A percentile compares a stretch with the other conserved stretches of the same genome.
Evolutionary conservation across 2,329 filamentous ascomycete species (phyloP).

Genomic region (Trichophyton verrucosum): DNA sequence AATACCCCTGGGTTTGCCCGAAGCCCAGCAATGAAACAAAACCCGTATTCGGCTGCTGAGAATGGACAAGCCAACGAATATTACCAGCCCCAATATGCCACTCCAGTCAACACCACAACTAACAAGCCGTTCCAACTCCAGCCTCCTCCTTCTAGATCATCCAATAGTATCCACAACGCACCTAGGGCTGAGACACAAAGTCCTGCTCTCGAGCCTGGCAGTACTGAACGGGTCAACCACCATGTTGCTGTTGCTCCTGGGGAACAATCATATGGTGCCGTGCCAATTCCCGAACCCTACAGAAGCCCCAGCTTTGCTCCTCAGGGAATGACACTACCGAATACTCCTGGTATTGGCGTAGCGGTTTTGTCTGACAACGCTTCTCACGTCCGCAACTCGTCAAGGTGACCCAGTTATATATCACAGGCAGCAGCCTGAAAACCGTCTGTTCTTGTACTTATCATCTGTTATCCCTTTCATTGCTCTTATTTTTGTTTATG

Average conservation of each 20-base stretch:
- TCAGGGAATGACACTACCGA: constrained; percentile 2
- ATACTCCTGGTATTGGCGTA: background rate
- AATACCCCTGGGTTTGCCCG: constrained; percentile 84
- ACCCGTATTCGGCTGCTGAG: constrained; percentile 40
- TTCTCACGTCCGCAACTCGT: background rate
- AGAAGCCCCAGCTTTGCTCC: constrained; percentile 35
- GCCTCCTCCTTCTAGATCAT: constrained; percentile 58
- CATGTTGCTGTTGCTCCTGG: constrained; percentile 61
- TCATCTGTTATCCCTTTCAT: background rate
- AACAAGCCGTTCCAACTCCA: constrained; percentile 68
- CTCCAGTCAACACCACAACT: constrained; percentile 39
- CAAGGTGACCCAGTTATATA: background rate
- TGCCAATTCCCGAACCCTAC: constrained; percentile 83
- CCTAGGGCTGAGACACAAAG: constrained; percentile 44
- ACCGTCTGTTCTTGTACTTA: background rate
- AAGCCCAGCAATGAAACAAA: constrained; percentile 44
- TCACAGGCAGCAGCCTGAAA: background rate
- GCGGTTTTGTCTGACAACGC: background rate
- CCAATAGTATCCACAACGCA: constrained; percentile 48
- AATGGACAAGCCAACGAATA: constrained; percentile 34
- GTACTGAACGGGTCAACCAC: constrained; percentile 42
- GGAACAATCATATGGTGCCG: constrained; percentile 71
- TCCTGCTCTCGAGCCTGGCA: constrained; percentile 17
- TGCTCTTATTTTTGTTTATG: background rate
- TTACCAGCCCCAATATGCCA: constrained; percentile 39